Conservation (phyloP, 108 stramenopile species). For the Epipyxis sp. region DNA sequence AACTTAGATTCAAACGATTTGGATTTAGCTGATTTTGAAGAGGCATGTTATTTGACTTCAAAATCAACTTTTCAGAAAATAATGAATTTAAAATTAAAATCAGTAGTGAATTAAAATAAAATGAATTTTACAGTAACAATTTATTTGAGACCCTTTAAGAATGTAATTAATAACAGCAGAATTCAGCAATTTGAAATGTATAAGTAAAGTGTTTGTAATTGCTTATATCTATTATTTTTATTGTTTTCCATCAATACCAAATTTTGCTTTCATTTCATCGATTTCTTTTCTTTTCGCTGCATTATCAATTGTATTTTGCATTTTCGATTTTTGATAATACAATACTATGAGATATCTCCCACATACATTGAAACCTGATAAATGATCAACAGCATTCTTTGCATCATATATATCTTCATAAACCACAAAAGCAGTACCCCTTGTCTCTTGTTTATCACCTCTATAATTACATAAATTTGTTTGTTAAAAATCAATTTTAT, state of each 20-base stretch:
- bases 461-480: background rate
- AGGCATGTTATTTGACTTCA: too few relatives aligned
- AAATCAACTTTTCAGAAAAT: too few relatives aligned
- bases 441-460: constrained; percentile 63
- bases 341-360: constrained; percentile 91
- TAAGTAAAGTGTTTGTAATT: too few relatives aligned
- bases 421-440: constrained; percentile 95
- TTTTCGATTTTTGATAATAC: constrained; percentile 88
- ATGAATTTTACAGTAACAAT: too few relatives aligned
- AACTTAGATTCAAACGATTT: too few relatives aligned
- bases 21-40: too few relatives aligned
- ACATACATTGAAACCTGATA: constrained; percentile 95
- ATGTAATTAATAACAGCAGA: too few relatives aligned
- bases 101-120: too few relatives aligned
- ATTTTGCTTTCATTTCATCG: constrained; percentile 69
- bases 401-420: constrained; percentile 94
- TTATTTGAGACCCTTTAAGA: too few relatives aligned
- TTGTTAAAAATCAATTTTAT: background rate
- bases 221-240: background rate
- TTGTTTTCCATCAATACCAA: background rate
- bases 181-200: too few relatives aligned
- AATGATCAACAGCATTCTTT: constrained; percentile 89
- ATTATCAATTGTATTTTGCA: constrained; percentile 74
- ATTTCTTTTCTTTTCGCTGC: constrained; percentile 64
- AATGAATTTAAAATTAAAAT: too few relatives aligned